A percentile compares a stretch with the other conserved stretches of the same genome.
Conservation (phyloP, 2,329 filamentous ascomycete species). For the Diplodia scrobiculata region DNA sequence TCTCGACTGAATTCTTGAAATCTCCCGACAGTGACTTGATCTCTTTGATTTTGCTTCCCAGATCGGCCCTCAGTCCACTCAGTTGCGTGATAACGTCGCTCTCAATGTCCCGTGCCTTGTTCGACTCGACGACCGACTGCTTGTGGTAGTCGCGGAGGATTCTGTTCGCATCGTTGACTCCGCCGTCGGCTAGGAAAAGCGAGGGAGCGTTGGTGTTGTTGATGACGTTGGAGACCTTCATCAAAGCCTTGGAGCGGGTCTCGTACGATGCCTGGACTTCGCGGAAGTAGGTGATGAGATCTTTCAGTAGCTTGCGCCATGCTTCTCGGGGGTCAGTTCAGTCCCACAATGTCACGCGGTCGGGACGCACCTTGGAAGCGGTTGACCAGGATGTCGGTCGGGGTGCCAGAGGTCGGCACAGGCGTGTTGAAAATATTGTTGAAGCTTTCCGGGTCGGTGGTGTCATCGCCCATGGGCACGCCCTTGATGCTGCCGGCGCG, state of each 20-base stretch:
- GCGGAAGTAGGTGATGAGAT: constrained; percentile 89
- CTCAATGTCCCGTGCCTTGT: constrained; percentile 88
- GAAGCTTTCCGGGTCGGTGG: constrained; percentile 64
- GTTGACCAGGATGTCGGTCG: constrained; percentile 82
- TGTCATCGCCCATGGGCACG: constrained; percentile 68
- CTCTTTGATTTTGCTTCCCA: constrained; percentile 96
- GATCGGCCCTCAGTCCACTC: constrained; percentile 79
- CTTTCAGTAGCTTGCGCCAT: constrained; percentile 94
- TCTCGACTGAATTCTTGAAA: constrained; percentile 95
- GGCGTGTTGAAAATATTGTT: constrained; percentile 89
- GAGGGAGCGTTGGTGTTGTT: constrained; percentile 76
- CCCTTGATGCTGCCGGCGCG: constrained; percentile 85
- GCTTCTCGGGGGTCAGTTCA: constrained; percentile 54
- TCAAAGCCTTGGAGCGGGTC: constrained; percentile 74
- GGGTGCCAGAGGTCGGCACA: constrained; percentile 81
- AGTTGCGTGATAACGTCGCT: constrained; percentile 87
- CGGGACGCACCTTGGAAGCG: constrained; percentile 76
- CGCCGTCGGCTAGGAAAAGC: constrained; percentile 75
- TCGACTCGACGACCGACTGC: constrained; percentile 74
- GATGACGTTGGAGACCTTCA: constrained; percentile 80
- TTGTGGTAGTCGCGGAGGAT: constrained; percentile 83
- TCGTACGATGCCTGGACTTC: constrained; percentile 92
- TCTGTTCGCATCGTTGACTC: constrained; percentile 83
- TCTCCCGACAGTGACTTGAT: constrained; percentile 92
- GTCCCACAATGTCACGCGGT: not conserved